phyloP scores from a whole-genome alignment of 108 stramenopile genomes.

The Ochromonas danica region DNA sequence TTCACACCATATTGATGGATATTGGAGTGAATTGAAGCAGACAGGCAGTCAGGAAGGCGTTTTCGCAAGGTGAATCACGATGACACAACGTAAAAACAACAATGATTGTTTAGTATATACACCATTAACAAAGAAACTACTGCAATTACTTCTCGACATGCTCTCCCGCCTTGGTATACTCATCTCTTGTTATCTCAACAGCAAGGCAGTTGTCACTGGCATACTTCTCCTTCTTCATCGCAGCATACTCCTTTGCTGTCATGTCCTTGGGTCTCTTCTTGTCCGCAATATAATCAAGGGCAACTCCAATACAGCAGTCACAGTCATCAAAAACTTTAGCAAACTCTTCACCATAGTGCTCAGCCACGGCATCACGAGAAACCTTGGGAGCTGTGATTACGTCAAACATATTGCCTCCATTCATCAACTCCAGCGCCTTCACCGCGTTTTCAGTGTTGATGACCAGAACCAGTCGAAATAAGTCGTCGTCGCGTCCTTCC shows the following conservation, averaged over 20 bases:
- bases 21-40: too few relatives aligned
- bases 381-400: neutral
- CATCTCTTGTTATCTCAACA: too few relatives aligned
- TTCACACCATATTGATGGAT: too few relatives aligned
- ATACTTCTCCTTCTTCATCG: neutral
- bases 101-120: too few relatives aligned
- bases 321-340: neutral
- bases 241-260: neutral
- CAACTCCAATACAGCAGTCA: neutral
- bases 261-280: neutral
- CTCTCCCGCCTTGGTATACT: too few relatives aligned
- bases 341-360: neutral
- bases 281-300: neutral
- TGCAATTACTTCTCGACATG: too few relatives aligned
- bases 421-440: neutral
- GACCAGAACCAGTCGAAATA: neutral
- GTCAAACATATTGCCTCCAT: neutral
- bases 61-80: too few relatives aligned
- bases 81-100: too few relatives aligned
- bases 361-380: neutral
- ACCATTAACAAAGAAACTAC: too few relatives aligned
- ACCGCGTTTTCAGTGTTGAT: neutral
- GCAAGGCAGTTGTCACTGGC: too few relatives aligned
- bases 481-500: neutral
- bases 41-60: too few relatives aligned